Base-by-base conservation (phyloP, 257 asterid genomes). In the Mitragyna speciosa region DNA sequence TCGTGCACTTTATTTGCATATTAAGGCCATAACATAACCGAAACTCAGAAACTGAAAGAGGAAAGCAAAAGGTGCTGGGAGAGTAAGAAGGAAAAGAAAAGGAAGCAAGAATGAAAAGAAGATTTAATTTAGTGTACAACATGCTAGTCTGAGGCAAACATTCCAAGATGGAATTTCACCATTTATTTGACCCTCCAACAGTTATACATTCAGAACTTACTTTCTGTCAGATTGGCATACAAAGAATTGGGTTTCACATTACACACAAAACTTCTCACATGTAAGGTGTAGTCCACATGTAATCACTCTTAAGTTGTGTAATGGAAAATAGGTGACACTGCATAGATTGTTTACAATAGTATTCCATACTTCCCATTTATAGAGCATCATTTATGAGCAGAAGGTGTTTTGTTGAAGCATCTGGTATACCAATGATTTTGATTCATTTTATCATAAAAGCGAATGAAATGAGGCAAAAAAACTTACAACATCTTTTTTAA, bases 401-500 rank as follows among this genome's bases (percentile, higher is more conserved):
- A 47, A 47, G 15, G 36, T 15, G 30, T 47, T 36, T 36, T 65
- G 17, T 65, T 26, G 51, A 52, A 33, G 30, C 36, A 45, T 31
- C 31, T 31, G 31, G 54, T 45, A 11, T 12, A 22, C 12, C 28
- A 6, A 24, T 19, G 7, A 26, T 7, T 48, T 52, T 11, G 48
- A 33, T 69, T 31, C 24, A 28, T 17, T 49, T 24, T 31, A 16
- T 66, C 14, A 54, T 39, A 64, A 7, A 39, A 6, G 49, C 41
- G 54, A 19, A n/a, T 39, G 41, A 15, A 77, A 15, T 71, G 76
- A 61, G 39, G 41, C 78, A 78, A 83, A 17, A 66, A 69, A 72
- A 86, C 93, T 92, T 87, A 93, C 99, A 82, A 93, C 88, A 49
- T 95, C 98, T 81, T 59, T 88, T 85, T 90, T 89, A 67, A 90